Evolutionary conservation across 2,329 filamentous ascomycete genomes (phyloP), one percentile per base, ranked within the genome.

Genomic region (Rachicladosporium sp.): DNA sequence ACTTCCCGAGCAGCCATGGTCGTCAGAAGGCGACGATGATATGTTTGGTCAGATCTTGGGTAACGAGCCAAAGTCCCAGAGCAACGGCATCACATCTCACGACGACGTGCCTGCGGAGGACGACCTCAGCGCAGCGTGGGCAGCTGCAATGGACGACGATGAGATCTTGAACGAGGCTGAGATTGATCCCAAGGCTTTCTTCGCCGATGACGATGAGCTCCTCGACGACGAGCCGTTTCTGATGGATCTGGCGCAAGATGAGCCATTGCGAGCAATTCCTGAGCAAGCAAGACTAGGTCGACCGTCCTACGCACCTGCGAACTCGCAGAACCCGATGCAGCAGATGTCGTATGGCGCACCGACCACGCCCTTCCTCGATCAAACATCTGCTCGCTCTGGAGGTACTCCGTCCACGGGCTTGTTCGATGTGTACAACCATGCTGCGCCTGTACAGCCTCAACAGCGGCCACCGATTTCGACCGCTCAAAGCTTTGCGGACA

Each of bases 401-500:
- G 54, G 54, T 6, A 58, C 56, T n/a, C 56, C 56, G 7, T 46
- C 47, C 5, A 58, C 56, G 2, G 56, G 55, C 10, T 48, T 58
- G 3, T 53, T 50, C 42, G 54, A 57, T 45, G 38, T 58, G 3
- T 56, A 56, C 45, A 50, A 46, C 27, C 49, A 51, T 29, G 30
- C 31, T n/a, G 38, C 40, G 10, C 15, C 41, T 6, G 35, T 41
- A 31, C 29, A 41, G 12, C 37, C 38, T 10, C 46, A 42, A 33
- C 38, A 39, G 31, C 35, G 35, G 30, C 72, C 50, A 48, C 76
- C 61, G 69, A 76, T 57, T 21, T 57, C 53, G 32, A 59, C 58
- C 29, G 58, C 65, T 1, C 78, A 93, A 57, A 96, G 89, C 61
- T 98, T 94, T 60, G 85, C 75, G 4, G 82, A 89, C 59, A 93